phyloP scores from a whole-genome alignment of 306 rosid species.

The Gastrolobium bilobum region DNA sequence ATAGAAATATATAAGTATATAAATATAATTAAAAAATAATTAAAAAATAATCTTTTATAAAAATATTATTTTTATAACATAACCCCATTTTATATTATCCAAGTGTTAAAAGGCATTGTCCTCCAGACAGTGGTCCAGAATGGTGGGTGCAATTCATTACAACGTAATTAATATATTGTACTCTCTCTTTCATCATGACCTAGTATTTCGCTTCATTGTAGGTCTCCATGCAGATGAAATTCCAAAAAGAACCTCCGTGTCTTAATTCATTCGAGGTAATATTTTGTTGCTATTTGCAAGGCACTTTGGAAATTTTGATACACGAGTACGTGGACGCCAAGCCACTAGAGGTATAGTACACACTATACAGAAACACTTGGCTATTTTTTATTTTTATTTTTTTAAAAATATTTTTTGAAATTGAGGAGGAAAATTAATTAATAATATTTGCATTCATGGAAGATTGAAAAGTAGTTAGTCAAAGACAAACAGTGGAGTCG shows the following conservation, averaged over 20 bases:
- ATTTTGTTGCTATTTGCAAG: slow-evolving; percentile 45
- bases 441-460: slow-evolving; percentile 23
- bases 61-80: background rate
- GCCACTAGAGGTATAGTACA: slow-evolving; percentile 19
- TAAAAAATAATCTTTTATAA: background rate
- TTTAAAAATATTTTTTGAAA: slow-evolving; percentile 25
- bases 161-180: slow-evolving; percentile 24
- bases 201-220: slow-evolving; percentile 38
- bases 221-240: slow-evolving; percentile 45
- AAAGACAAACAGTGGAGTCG: slow-evolving; percentile 50
- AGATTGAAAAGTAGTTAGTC: slow-evolving; percentile 38
- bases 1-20: background rate
- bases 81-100: background rate
- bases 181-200: slow-evolving; percentile 7
- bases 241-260: slow-evolving; percentile 27
- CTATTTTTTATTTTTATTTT: background rate
- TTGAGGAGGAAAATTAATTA: slow-evolving; percentile 33
- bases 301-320: slow-evolving; percentile 35
- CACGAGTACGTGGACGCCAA: slow-evolving; percentile 33
- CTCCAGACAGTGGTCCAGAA: slow-evolving; percentile 41
- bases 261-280: slow-evolving; percentile 27
- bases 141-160: slow-evolving; percentile 43
- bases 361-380: background rate
- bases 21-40: background rate
- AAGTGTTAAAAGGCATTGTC: background rate